These are phyloP conservation scores for Monosporascus sp. DNA, from an alignment of 2,329 filamentous ascomycete species.

Conservation along the genomic window DNA sequence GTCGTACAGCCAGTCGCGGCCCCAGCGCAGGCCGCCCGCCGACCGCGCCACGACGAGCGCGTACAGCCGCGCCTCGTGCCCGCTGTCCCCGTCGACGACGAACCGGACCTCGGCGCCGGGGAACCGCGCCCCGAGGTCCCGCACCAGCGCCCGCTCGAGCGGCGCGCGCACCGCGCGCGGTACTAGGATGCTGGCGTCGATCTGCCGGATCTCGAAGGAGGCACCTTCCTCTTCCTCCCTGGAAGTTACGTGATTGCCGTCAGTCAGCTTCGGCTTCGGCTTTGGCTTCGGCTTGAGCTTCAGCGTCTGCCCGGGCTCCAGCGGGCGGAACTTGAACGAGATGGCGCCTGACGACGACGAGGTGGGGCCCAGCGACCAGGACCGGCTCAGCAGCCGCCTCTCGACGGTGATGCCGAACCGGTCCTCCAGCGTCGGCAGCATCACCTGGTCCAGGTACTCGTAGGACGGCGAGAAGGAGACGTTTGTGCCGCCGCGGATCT, in stretches of 20 bases:
- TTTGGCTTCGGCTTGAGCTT: too few species aligned
- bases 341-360: constrained; percentile 35
- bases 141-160: constrained; percentile 36
- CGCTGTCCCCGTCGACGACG: constrained; percentile 45
- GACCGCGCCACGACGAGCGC: constrained; percentile 53
- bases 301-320: constrained; percentile 33
- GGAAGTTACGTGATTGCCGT: constrained; percentile 5
- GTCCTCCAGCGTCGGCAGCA: constrained; percentile 49
- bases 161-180: constrained; percentile 38
- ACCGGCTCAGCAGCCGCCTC: constrained; percentile 38
- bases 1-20: constrained; percentile 40
- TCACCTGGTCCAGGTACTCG: constrained; percentile 59
- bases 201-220: constrained; percentile 27
- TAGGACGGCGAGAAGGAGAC: constrained; percentile 52
- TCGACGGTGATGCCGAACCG: constrained; percentile 45
- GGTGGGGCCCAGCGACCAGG: constrained; percentile 46
- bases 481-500: constrained; percentile 56
- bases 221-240: constrained; percentile 5
- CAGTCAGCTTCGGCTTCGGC: constrained; percentile 29
- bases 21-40: constrained; percentile 39
- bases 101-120: constrained; percentile 41
- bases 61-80: constrained; percentile 47
- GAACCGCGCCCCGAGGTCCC: constrained; percentile 36
- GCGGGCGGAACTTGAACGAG: constrained; percentile 39
- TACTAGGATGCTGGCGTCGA: constrained; percentile 49